Evolutionary conservation across 345 rosid species (phyloP).

Genomic region (Moringa oleifera): DNA sequence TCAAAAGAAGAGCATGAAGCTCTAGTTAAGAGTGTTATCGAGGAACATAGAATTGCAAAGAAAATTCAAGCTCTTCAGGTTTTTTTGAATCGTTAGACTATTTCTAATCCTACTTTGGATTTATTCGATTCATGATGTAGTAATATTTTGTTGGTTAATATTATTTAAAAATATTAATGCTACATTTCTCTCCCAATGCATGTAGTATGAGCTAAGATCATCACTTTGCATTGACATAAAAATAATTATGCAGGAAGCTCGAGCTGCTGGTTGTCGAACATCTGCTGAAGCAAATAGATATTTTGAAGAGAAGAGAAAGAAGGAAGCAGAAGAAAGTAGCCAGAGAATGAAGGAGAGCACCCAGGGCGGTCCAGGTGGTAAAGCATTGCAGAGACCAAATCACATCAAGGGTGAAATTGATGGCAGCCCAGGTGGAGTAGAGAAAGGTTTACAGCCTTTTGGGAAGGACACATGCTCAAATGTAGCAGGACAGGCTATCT

Average conservation of each 20-base stretch:
- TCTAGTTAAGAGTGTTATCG: slow-evolving; percentile 57
- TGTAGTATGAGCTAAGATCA: neutral
- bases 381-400: slow-evolving; percentile 37
- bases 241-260: slow-evolving; percentile 61
- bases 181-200: neutral
- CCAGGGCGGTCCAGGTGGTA: slow-evolving; percentile 54
- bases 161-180: neutral
- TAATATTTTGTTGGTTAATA: too few relatives aligned
- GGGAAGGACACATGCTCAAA: slow-evolving; percentile 37
- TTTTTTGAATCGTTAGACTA: slow-evolving; percentile 5
- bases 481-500: slow-evolving; percentile 20
- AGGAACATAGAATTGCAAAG: slow-evolving; percentile 60
- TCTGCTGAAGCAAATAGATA: slow-evolving; percentile 57
- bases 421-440: slow-evolving; percentile 38
- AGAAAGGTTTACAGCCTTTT: slow-evolving; percentile 38
- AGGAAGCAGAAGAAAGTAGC: slow-evolving; percentile 58
- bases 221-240: too few relatives aligned
- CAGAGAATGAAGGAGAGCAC: slow-evolving; percentile 43
- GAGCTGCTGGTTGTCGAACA: slow-evolving; percentile 67
- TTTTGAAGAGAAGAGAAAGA: slow-evolving; percentile 61
- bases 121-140: too few relatives aligned
- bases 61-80: slow-evolving; percentile 94
- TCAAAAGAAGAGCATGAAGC: slow-evolving; percentile 84
- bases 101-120: too few relatives aligned
- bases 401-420: too few relatives aligned